These are phyloP conservation scores for Pseudogymnoascus destructans DNA, from an alignment of 2,329 filamentous ascomycete genomes.

Conservation along the genomic window DNA sequence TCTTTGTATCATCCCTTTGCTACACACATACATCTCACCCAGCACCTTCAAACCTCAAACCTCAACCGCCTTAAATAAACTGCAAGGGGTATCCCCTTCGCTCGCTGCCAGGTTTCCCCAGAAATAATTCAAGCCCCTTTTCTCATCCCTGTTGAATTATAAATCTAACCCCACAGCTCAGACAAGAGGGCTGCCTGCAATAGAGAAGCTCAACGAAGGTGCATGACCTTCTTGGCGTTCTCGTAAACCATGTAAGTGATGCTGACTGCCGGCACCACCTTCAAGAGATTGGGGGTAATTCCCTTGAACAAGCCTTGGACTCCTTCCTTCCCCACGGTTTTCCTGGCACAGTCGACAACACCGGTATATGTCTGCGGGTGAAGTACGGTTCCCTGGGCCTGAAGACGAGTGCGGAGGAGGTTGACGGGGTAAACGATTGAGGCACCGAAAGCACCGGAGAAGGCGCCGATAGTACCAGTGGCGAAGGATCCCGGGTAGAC, in stretches of 20 bases:
- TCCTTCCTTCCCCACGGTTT: slow-evolving; percentile 75
- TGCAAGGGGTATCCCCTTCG: slow-evolving; percentile 1
- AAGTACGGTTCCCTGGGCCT: slow-evolving; percentile 87
- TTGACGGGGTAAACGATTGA: slow-evolving; percentile 94
- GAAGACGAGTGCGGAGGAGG: slow-evolving; percentile 76
- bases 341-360: slow-evolving; percentile 75
- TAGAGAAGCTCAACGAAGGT: slow-evolving; percentile 14
- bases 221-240: slow-evolving; percentile 64
- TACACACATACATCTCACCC: not conserved
- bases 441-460: slow-evolving; percentile 82
- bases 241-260: slow-evolving; percentile 94
- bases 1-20: slow-evolving; percentile 1
- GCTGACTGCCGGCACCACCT: slow-evolving; percentile 89
- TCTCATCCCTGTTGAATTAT: not conserved
- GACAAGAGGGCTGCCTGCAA: not conserved
- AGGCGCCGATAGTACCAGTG: slow-evolving; percentile 79
- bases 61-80: not conserved
- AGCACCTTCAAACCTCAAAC: not conserved
- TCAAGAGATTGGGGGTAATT: slow-evolving; percentile 85
- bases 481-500: slow-evolving; percentile 60
- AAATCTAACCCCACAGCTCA: not conserved
- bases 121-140: not conserved
- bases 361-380: slow-evolving; percentile 85
- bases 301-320: slow-evolving; percentile 84
- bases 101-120: not conserved